phyloP scores from a whole-genome alignment of 805 yeast genomes.

The Candida yuanshanica region DNA sequence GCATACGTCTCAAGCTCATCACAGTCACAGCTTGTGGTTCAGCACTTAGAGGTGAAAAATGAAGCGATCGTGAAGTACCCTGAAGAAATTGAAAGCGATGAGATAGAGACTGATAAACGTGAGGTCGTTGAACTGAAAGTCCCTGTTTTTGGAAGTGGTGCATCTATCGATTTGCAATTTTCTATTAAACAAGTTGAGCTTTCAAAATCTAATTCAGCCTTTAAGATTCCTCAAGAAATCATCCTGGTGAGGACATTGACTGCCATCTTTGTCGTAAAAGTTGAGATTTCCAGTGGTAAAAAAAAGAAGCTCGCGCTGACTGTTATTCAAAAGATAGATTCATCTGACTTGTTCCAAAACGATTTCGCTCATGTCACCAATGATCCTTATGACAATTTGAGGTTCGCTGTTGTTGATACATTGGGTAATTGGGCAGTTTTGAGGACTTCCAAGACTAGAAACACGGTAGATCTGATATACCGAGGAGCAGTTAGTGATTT shows the following conservation, averaged over 20 bases:
- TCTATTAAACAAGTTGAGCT: slow-evolving; percentile 37
- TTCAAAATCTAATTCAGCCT: slow-evolving; percentile 20
- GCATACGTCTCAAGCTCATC: slow-evolving; percentile 4
- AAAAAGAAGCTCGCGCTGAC: not conserved
- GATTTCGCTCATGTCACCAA: slow-evolving; percentile 41
- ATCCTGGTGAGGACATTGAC: slow-evolving; percentile 35
- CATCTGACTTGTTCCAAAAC: slow-evolving; percentile 24
- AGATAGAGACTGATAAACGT: not conserved
- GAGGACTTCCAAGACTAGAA: slow-evolving; percentile 3
- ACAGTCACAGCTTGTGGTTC: slow-evolving; percentile 1
- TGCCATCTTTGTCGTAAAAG: slow-evolving; percentile 29
- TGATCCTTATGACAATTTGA: slow-evolving; percentile 35
- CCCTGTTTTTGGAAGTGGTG: slow-evolving; percentile 11
- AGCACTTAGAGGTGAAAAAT: not conserved
- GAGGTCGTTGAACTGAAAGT: slow-evolving; percentile 1
- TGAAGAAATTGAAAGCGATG: not conserved
- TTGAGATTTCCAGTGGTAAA: slow-evolving; percentile 15
- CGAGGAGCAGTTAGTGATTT: slow-evolving; percentile 30
- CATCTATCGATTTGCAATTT: slow-evolving; percentile 26
- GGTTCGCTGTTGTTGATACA: slow-evolving; percentile 41
- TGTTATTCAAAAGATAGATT: slow-evolving; percentile 1
- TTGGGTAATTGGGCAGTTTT: slow-evolving; percentile 48
- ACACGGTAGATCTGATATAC: not conserved
- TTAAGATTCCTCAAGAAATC: slow-evolving; percentile 22
- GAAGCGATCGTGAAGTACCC: not conserved